Evolutionary conservation across 2,329 filamentous ascomycete species (phyloP).

Genomic region (Dothideomycetidae sp.): DNA sequence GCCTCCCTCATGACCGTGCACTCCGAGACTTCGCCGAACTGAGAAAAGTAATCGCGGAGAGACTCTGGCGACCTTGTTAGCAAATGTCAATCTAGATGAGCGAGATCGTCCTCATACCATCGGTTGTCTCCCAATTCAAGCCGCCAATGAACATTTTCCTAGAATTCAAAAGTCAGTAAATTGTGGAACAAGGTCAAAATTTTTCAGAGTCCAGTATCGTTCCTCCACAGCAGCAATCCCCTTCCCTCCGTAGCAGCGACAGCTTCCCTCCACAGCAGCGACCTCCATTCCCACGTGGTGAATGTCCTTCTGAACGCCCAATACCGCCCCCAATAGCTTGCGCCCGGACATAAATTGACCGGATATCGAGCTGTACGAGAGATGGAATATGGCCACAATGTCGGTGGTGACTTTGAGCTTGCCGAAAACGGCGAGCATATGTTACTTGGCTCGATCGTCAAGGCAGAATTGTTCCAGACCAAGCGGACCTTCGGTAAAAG

Average conservation of each 20-base stretch:
- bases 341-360: too few species aligned
- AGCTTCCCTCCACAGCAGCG: too few species aligned
- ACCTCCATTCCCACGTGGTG: too few species aligned
- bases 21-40: slow-evolving; percentile 93
- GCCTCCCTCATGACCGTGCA: slow-evolving; percentile 99
- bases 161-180: slow-evolving; percentile 20
- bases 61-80: slow-evolving; percentile 54
- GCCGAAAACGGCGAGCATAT: too few species aligned
- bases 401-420: too few species aligned
- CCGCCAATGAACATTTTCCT: slow-evolving; percentile 99
- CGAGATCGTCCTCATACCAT: slow-evolving; percentile 51
- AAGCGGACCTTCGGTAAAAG: neutral
- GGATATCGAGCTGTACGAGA: too few species aligned
- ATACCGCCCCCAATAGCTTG: neutral
- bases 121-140: slow-evolving; percentile 97
- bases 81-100: slow-evolving; percentile 9
- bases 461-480: too few species aligned
- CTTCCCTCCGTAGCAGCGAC: too few species aligned
- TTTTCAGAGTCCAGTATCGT: neutral
- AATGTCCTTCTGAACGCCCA: neutral
- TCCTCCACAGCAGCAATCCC: too few species aligned
- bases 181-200: neutral
- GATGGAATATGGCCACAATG: too few species aligned
- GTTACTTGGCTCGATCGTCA: too few species aligned
- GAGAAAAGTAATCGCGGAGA: slow-evolving; percentile 88